These are phyloP conservation scores for Yamadazyma nakazawae DNA, from an alignment of 805 yeast species.

Conservation along the genomic window DNA sequence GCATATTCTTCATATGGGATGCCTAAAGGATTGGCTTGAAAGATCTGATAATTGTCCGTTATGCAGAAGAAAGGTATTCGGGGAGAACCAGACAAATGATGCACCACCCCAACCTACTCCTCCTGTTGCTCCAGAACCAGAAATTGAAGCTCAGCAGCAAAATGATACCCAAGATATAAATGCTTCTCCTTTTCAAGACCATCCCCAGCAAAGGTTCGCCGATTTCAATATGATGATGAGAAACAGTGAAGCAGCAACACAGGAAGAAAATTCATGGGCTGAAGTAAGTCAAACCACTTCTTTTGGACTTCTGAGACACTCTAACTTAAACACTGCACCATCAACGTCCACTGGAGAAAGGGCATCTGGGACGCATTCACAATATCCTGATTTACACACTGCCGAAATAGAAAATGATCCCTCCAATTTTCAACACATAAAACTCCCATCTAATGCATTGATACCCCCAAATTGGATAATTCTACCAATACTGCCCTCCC, in stretches of 20 bases:
- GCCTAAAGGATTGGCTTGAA: conserved; percentile 90
- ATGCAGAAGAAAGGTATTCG: conserved; percentile 69
- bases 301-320: background rate
- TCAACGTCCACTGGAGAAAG: background rate
- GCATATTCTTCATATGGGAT: conserved; percentile 85
- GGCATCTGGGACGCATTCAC: background rate
- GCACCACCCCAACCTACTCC: conserved; percentile 2
- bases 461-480: conserved; percentile 31
- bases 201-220: conserved; percentile 7
- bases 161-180: background rate
- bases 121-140: background rate
- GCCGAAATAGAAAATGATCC: background rate
- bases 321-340: background rate
- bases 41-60: conserved; percentile 92
- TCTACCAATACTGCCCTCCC: conserved; percentile 20
- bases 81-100: conserved; percentile 1
- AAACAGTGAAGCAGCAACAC: background rate
- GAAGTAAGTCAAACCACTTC: background rate
- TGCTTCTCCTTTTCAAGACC: background rate
- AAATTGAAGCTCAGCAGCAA: background rate
- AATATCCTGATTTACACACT: background rate
- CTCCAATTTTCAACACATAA: conserved; percentile 17
- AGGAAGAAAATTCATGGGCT: background rate
- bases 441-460: conserved; percentile 23
- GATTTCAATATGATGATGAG: conserved; percentile 6